Evolutionary conservation across 495 filamentous ascomycete species (phyloP).

Genomic region (Daldinia concentrica): DNA sequence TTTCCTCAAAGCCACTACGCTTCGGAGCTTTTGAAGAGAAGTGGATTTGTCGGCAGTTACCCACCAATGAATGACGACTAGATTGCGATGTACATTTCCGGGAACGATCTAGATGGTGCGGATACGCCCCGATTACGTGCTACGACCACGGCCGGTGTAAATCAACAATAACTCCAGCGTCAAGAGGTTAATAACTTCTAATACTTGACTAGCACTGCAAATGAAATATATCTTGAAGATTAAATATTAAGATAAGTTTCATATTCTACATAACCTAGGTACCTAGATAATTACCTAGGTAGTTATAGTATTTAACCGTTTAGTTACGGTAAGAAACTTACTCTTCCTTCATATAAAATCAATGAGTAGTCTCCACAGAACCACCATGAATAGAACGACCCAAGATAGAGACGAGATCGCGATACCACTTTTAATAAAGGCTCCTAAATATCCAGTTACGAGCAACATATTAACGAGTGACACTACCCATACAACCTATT

Average conservation of each 20-base stretch:
- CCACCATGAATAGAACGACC: background rate
- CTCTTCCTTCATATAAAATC: background rate
- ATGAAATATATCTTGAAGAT: background rate
- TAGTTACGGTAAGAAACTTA: background rate
- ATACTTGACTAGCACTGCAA: background rate
- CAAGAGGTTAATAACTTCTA: background rate
- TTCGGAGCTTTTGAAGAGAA: constrained; percentile 4
- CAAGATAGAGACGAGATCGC: background rate
- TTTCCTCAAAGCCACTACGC: background rate
- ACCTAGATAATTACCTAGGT: too few relatives aligned
- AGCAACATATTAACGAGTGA: background rate
- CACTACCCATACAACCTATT: background rate
- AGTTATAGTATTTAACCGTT: background rate
- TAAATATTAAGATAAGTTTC: background rate
- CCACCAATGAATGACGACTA: constrained; percentile 14
- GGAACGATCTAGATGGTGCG: constrained; percentile 1
- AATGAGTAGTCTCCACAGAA: background rate
- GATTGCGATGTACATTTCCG: background rate
- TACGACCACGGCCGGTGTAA: background rate
- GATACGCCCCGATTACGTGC: background rate
- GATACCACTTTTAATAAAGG: background rate
- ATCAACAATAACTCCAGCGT: background rate
- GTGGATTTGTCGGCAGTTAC: constrained; percentile 23
- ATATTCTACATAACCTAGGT: background rate
- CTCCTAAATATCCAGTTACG: background rate